Percentiles rank a stretch among this genome's conserved stretches.
Conservation (phyloP, 495 filamentous ascomycete species). For the Tuber brumale region DNA sequence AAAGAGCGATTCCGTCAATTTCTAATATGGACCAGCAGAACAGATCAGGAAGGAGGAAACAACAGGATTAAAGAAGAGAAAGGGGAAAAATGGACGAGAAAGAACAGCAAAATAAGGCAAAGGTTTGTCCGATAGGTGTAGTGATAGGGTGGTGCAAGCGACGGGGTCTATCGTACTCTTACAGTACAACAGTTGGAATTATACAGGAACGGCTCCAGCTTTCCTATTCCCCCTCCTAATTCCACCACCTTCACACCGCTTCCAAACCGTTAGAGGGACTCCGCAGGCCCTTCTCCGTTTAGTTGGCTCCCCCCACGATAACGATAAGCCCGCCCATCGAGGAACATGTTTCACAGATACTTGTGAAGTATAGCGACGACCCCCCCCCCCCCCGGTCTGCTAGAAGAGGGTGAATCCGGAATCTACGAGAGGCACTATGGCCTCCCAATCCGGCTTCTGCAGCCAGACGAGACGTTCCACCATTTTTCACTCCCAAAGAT, state of each 20-base stretch:
- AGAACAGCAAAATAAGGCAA: too few species aligned
- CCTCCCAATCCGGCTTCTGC: slow-evolving; percentile 53
- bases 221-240: not conserved
- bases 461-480: slow-evolving; percentile 48
- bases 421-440: slow-evolving; percentile 81
- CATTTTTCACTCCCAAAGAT: not conserved
- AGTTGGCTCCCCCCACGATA: not conserved
- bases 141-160: too few species aligned
- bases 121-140: too few species aligned
- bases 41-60: too few species aligned
- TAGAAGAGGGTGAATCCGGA: slow-evolving; percentile 62
- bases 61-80: too few species aligned
- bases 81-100: too few species aligned
- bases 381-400: slow-evolving; percentile 66
- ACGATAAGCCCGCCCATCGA: slow-evolving; percentile 46
- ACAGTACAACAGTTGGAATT: too few species aligned
- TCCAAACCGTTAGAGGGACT: not conserved
- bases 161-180: too few species aligned
- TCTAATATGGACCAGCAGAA: too few species aligned
- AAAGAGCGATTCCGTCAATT: too few species aligned
- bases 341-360: slow-evolving; percentile 59
- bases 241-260: not conserved
- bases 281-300: not conserved
- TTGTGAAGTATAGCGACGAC: slow-evolving; percentile 67
- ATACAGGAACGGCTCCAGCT: not conserved